Base-by-base conservation (phyloP, 2,329 filamentous ascomycete species). In the Aspergillus sp. region DNA sequence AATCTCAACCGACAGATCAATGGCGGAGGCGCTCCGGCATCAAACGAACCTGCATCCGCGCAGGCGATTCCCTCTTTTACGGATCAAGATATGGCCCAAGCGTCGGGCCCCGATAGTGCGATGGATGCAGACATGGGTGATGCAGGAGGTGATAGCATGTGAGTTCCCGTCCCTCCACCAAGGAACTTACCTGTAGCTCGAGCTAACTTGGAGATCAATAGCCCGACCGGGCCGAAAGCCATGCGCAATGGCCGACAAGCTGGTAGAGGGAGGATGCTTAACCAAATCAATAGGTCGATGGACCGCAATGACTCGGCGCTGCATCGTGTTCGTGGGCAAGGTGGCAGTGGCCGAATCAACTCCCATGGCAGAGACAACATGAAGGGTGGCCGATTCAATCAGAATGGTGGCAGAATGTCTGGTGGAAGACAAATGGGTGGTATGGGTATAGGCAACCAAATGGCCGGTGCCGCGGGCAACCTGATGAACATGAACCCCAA, bases 221-320 rank as follows among this genome's bases (percentile, higher is more conserved):
- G 91, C 60, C 93, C 93, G 7, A 97, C 90, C 40, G 93, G 91
- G 44, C 93, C 93, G 12, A 93, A 90, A 65, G 90, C 90, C 30
- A 95, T 97, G 90, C 86, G 93, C 60, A 88, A 86, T 63, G 81
- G 81, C 41, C 79, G 75, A 54, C 75, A 77, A 44, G 73, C 76
- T 43, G 77, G 81, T 43, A 82, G 88, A 46, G 90, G 89, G 65
- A 82, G 88, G 49, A 83, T 96, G 75, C 76, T 96, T 44, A 88
- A 89, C 39, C 89, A 96, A 55, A 79, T 94, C 61, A 83, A 85
- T 62, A 88, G 88, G 59, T 82, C 83, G 10, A 83, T 95, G 81
- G 88, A 94, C 57, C 83, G 91, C 49, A 75, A 75, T 53, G 90
- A 95, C 54, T 77, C 78, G n/a, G 78, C 82, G 33, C 77, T 95